A percentile compares a stretch with the other conserved stretches of the same genome.
Evolutionary conservation across 106 monocot species (phyloP).

Genomic region (Apostasia ramifera): DNA sequence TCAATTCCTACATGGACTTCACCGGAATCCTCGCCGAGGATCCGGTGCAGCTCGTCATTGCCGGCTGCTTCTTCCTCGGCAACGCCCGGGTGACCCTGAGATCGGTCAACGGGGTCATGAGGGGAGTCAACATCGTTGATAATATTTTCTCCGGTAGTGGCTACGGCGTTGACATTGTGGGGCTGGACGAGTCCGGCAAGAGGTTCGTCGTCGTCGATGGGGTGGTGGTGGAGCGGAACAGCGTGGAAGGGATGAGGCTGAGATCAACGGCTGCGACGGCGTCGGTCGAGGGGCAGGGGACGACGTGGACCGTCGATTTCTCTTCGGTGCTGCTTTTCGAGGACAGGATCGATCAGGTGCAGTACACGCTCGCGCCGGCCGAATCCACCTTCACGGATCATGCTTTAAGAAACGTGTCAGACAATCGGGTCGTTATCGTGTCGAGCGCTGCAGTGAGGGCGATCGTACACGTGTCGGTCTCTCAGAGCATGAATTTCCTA

Average conservation of each 20-base stretch:
- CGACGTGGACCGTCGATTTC: slow-evolving; percentile 36
- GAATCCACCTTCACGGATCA: slow-evolving; percentile 18
- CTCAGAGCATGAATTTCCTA: too few species aligned
- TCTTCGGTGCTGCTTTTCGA: slow-evolving; percentile 24
- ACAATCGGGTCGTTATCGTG: slow-evolving; percentile 45
- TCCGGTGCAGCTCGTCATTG: slow-evolving; percentile 28
- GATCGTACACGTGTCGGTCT: slow-evolving; percentile 32
- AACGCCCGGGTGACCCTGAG: slow-evolving; percentile 33
- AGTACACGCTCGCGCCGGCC: slow-evolving; percentile 30
- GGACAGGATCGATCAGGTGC: slow-evolving; percentile 30
- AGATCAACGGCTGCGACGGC: slow-evolving; percentile 27
- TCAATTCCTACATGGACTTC: slow-evolving; percentile 55
- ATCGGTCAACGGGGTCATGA: slow-evolving; percentile 30
- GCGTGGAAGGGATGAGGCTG: slow-evolving; percentile 18
- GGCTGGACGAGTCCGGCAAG: slow-evolving; percentile 15
- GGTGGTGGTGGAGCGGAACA: slow-evolving; percentile 37
- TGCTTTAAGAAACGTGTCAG: slow-evolving; percentile 27
- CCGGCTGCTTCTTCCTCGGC: slow-evolving; percentile 42
- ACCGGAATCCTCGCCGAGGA: slow-evolving; percentile 41
- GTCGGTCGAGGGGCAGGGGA: slow-evolving; percentile 25
- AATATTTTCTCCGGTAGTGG: slow-evolving; percentile 42
- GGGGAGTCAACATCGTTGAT: slow-evolving; percentile 28
- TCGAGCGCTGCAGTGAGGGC: slow-evolving; percentile 26
- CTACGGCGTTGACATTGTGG: slow-evolving; percentile 6
- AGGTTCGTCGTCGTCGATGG: slow-evolving; percentile 24